Percentiles rank a stretch among this genome's conserved stretches.
Conservation (phyloP, 1,284 basidiomycete genomes). For the Microbotryomycetes sp. region DNA sequence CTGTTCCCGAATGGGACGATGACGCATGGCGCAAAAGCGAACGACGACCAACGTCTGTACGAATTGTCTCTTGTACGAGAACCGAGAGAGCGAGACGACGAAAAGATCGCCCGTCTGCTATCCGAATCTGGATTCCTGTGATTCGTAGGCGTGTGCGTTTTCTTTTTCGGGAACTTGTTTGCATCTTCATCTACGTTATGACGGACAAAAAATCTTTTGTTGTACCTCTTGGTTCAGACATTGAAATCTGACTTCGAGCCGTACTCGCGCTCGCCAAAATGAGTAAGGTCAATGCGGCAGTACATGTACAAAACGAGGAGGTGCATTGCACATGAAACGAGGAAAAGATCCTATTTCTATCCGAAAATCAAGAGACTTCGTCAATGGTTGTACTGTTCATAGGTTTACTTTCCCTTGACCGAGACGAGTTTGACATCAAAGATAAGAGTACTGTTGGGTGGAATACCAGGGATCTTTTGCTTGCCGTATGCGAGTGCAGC, state of each 20-base stretch:
- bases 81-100: constrained; percentile 88
- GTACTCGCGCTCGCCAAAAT: too few relatives aligned
- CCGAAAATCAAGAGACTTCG: too few relatives aligned
- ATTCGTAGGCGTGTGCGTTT: not conserved
- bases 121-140: constrained; percentile 30
- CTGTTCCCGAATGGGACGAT: constrained; percentile 42
- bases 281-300: too few relatives aligned
- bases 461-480: constrained; percentile 48
- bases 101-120: constrained; percentile 64
- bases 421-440: constrained; percentile 52
- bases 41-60: constrained; percentile 49
- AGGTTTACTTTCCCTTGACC: constrained; percentile 37
- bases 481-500: constrained; percentile 49
- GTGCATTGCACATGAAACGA: too few relatives aligned
- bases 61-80: constrained; percentile 76
- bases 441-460: constrained; percentile 47
- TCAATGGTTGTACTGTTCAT: too few relatives aligned
- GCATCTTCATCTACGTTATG: too few relatives aligned
- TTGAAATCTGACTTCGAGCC: too few relatives aligned
- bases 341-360: too few relatives aligned
- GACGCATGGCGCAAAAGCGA: not conserved
- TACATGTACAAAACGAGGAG: too few relatives aligned
- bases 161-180: not conserved
- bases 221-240: too few relatives aligned
- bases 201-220: too few relatives aligned